These are phyloP conservation scores for Nakazawaea holstii DNA, from an alignment of 805 yeast genomes.

Conservation along the genomic window DNA sequence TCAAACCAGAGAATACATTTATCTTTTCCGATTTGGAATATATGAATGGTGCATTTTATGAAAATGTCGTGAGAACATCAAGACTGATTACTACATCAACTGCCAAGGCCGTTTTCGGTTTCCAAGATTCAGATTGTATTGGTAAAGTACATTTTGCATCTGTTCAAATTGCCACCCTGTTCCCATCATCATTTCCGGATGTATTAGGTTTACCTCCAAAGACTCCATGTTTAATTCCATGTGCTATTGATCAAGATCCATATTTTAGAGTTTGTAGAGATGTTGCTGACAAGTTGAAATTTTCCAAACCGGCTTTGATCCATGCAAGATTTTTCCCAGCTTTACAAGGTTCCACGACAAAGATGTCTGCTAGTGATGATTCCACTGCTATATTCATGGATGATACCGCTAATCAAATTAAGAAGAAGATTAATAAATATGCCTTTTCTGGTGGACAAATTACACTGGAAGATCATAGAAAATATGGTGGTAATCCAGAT, in stretches of 20 bases:
- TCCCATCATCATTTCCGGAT: conserved; percentile 94
- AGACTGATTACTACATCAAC: conserved; percentile 96
- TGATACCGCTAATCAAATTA: conserved; percentile 87
- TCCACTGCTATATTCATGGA: conserved; percentile 92
- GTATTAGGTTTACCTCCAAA: conserved; percentile 80
- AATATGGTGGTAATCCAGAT: conserved; percentile 89
- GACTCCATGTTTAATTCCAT: conserved; percentile 95
- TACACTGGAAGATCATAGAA: conserved; percentile 85
- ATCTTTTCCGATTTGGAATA: conserved; percentile 89
- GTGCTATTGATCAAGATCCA: conserved; percentile 99
- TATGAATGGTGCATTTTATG: conserved; percentile 92
- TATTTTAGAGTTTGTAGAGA: conserved; percentile 97
- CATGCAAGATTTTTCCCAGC: conserved; percentile 98
- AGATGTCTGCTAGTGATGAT: conserved; percentile 94
- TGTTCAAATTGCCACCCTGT: conserved; percentile 92
- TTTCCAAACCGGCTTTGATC: conserved; percentile 82
- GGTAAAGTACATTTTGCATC: conserved; percentile 95
- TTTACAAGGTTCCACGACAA: conserved; percentile 90
- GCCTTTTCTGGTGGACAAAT: conserved; percentile 95
- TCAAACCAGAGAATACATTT: conserved; percentile 90
- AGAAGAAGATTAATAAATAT: conserved; percentile 91
- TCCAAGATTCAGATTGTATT: conserved; percentile 89
- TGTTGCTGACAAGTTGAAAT: conserved; percentile 90
- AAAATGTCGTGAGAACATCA: conserved; percentile 86
- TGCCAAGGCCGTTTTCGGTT: conserved; percentile 95